Evolutionary conservation across 192 early-diverging fungal species (phyloP).

Genomic region (Coemansia sp.): DNA sequence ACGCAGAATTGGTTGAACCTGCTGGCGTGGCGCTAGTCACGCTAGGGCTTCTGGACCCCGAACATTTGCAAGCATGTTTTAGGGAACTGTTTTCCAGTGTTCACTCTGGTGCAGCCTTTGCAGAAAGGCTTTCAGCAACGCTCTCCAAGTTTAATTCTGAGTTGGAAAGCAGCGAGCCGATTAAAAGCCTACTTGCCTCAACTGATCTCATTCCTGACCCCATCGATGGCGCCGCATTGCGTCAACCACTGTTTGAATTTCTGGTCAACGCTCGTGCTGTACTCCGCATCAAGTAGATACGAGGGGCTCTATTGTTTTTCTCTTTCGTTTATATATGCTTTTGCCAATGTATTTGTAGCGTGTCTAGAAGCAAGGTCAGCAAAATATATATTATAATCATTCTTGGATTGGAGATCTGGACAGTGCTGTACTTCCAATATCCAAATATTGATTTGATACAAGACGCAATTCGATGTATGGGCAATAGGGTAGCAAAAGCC

Average conservation of each 20-base stretch:
- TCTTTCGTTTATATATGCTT: not conserved
- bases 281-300: conserved; percentile 36
- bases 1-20: conserved; percentile 43
- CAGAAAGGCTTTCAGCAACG: conserved; percentile 40
- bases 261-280: conserved; percentile 46
- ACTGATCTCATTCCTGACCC: conserved; percentile 32
- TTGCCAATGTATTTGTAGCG: not conserved
- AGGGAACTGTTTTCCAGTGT: conserved; percentile 28
- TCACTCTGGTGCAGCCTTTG: conserved; percentile 15
- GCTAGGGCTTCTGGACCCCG: conserved; percentile 37
- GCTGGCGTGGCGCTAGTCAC: conserved; percentile 47
- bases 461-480: too few relatives aligned
- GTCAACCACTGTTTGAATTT: conserved; percentile 53
- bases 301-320: not conserved
- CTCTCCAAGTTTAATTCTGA: conserved; percentile 42
- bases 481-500: too few relatives aligned
- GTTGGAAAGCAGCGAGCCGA: conserved; percentile 26
- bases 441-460: too few relatives aligned
- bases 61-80: conserved; percentile 42
- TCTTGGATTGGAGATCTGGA: too few relatives aligned
- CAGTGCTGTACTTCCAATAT: too few relatives aligned
- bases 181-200: conserved; percentile 20
- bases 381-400: too few relatives aligned
- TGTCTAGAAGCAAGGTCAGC: not conserved
- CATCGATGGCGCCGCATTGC: conserved; percentile 39